Conservation (phyloP, 1,139 yeast genomes). For the Geotrichum siamense region DNA sequence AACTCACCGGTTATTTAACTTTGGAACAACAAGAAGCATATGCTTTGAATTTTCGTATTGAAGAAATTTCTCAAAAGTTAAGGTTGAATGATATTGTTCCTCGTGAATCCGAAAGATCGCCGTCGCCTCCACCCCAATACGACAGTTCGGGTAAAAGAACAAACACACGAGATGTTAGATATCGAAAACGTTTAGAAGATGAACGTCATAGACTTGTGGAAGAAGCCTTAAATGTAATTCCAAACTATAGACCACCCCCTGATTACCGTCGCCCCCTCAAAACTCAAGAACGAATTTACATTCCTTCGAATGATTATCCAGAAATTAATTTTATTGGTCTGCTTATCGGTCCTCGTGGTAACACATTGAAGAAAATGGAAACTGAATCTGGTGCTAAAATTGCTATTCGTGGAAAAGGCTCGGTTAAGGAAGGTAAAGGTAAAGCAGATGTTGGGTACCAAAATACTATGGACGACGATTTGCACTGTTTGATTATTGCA, state of each 20-base stretch:
- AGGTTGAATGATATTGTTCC: constrained; percentile 43
- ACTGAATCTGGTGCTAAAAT: constrained; percentile 78
- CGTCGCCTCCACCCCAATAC: constrained; percentile 91
- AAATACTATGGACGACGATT: constrained; percentile 58
- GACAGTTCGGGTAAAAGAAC: constrained; percentile 75
- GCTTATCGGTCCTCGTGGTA: constrained; percentile 92
- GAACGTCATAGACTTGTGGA: constrained; percentile 78
- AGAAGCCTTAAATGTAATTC: constrained; percentile 60
- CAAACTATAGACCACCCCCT: constrained; percentile 73
- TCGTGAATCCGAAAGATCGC: constrained; percentile 43
- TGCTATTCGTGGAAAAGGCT: constrained; percentile 88
- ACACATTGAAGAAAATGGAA: constrained; percentile 74
- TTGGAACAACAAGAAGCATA: constrained; percentile 83
- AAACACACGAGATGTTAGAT: constrained; percentile 72
- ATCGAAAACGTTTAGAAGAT: constrained; percentile 54
- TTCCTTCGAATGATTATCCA: constrained; percentile 84
- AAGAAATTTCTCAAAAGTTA: constrained; percentile 64
- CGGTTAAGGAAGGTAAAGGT: constrained; percentile 85
- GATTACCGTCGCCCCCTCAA: constrained; percentile 69
- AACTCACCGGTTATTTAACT: constrained; percentile 51
- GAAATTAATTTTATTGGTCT: constrained; percentile 90
- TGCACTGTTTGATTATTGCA: constrained; percentile 83
- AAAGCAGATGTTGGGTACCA: constrained; percentile 42
- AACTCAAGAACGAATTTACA: constrained; percentile 71
- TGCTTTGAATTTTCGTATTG: constrained; percentile 65